Evolutionary conservation across 2,329 filamentous ascomycete genomes (phyloP).

Genomic region (Falciphora oryzae): DNA sequence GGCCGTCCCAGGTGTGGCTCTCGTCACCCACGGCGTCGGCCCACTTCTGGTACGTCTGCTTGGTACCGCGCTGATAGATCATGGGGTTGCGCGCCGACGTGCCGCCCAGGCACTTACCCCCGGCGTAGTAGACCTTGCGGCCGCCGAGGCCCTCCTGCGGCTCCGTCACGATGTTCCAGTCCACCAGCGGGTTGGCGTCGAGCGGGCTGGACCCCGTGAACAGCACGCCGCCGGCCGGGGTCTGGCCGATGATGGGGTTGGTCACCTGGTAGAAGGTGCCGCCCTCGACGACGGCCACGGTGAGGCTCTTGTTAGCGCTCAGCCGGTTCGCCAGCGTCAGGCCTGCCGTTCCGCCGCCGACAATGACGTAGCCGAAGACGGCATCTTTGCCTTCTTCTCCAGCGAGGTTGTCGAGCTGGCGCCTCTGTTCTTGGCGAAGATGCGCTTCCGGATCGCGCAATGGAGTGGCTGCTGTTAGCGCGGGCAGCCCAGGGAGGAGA

Average conservation of each 20-base stretch:
- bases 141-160: slow-evolving; percentile 20
- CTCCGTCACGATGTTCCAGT: slow-evolving; percentile 24
- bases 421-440: no score
- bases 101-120: slow-evolving; percentile 30
- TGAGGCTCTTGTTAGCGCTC: slow-evolving; percentile 21
- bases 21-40: slow-evolving; percentile 26
- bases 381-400: no score
- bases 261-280: slow-evolving; percentile 27
- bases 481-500: no score
- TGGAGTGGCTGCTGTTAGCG: no score
- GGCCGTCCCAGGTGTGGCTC: slow-evolving; percentile 22
- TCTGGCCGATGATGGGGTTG: slow-evolving; percentile 16
- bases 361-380: slow-evolving; percentile 15
- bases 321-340: slow-evolving; percentile 28
- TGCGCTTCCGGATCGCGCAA: no score
- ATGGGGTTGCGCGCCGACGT: slow-evolving; percentile 24
- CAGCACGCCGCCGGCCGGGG: slow-evolving; percentile 13
- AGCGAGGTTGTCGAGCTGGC: no score
- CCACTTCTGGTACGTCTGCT: slow-evolving; percentile 23
- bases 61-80: slow-evolving; percentile 22
- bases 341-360: slow-evolving; percentile 34
- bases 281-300: slow-evolving; percentile 34
- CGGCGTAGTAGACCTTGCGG: slow-evolving; percentile 28
- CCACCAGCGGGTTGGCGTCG: slow-evolving; percentile 19
- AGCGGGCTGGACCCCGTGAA: slow-evolving; percentile 9